Base-by-base conservation (phyloP, 805 yeast genomes). In the Myxozyma melibiosi region DNA sequence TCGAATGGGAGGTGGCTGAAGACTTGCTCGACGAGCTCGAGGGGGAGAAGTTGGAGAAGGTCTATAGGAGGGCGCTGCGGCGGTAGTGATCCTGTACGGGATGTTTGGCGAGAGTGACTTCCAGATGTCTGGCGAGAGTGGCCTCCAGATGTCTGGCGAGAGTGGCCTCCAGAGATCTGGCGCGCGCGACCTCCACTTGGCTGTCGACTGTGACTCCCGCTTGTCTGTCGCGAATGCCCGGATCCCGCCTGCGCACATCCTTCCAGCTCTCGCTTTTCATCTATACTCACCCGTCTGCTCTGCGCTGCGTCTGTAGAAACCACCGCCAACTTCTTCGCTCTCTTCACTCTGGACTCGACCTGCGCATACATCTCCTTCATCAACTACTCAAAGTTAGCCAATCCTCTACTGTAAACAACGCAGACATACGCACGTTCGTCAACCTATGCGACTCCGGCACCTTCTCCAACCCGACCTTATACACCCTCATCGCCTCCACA, bases 1-100 rank as follows among this genome's bases (percentile, higher is more conserved):
- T n/a, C 22, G 37, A 52, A 47, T 3, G 57, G 40, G 8, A 52
- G 46, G 27, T 42, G 16, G 18, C 30, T 11, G 11, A 53, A 31
- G 1, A 57, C 43, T 20, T 22, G 22, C 31, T 57, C 61, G 28
- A 45, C 18, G 16, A 57, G 18, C 31, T 57, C 61, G 20, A 39
- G 20, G 22, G 61, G 61, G 1, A 57, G 51, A 22, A 45, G 14
- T 27, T 45, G 41, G 6, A 34, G 22, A 18, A 45, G 33, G n/a
- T 45, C 50, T 30, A 45, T 4, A 5, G 40, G 16, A 4, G 38
- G 35, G n/a, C n/a, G n/a, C 50, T 45, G 48, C 4, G 24, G 28
- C 11, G 9, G 5, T 13, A 3, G 35, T 44, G 8, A 6, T 39
- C 28, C 14, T 11, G 43, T 14, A 39, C 14, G 13, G 20, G 25